phyloP scores from a whole-genome alignment of 2,329 filamentous ascomycete genomes.

The Talaromyces sp. region DNA sequence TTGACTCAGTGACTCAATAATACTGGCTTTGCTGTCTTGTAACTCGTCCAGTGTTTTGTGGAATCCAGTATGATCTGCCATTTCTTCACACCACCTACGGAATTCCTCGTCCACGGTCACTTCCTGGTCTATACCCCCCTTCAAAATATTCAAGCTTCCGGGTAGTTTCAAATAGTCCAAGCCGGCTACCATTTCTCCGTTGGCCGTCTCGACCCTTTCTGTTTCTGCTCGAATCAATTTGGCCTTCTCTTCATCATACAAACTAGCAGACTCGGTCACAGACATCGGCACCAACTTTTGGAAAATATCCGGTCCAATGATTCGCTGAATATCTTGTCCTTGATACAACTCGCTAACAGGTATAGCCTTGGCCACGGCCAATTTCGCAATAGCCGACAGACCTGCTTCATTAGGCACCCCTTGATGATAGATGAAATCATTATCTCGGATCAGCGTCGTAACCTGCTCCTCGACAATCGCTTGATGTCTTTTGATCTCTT shows the following conservation, averaged over 20 bases:
- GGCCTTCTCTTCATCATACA: constrained; percentile 98
- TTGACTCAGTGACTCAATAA: constrained; percentile 69
- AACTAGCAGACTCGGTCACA: constrained; percentile 91
- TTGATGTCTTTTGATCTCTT: constrained; percentile 79
- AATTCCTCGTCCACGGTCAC: constrained; percentile 87
- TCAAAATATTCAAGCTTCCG: constrained; percentile 82
- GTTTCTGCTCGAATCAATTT: constrained; percentile 91
- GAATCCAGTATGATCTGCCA: constrained; percentile 81
- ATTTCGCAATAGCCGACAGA: constrained; percentile 76
- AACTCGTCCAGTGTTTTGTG: constrained; percentile 74
- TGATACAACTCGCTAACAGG: constrained; percentile 95
- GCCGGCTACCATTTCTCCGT: constrained; percentile 93
- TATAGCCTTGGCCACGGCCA: constrained; percentile 94
- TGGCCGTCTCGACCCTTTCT: constrained; percentile 86
- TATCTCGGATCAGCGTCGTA: constrained; percentile 76
- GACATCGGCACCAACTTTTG: constrained; percentile 94
- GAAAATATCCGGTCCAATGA: constrained; percentile 95
- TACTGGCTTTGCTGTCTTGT: constrained; percentile 70
- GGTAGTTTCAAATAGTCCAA: constrained; percentile 90
- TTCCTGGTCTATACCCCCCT: constrained; percentile 88
- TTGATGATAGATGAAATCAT: constrained; percentile 98
- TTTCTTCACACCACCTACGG: constrained; percentile 86
- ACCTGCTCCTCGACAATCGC: constrained; percentile 78
- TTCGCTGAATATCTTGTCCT: constrained; percentile 92
- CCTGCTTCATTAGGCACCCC: constrained; percentile 81